Base-by-base conservation (phyloP, 148 eudicot genomes). In the Rhododendron ferrugineum region DNA sequence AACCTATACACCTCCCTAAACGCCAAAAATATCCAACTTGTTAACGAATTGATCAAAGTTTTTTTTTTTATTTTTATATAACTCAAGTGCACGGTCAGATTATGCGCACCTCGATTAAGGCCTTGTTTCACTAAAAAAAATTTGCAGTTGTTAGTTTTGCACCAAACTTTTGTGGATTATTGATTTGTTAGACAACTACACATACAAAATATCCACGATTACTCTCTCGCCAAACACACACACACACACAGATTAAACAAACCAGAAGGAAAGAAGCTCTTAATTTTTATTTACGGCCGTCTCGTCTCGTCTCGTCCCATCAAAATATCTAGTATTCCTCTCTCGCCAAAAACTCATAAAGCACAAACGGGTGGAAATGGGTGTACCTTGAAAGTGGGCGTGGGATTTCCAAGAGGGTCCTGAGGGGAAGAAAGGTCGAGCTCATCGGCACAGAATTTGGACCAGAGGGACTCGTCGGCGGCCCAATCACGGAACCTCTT, bases 381-480 rank as follows among this genome's bases (percentile, higher is more conserved):
- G 42, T 28, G 47, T 46, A 64, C 98, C 99, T 88, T 91, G 83
- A 90, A 96, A 83, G 95, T 90, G 56, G 95, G 90, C 37, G 82
- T 54, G 60, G 91, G 91, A 37, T 91, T 90, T 42, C 93, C 95
- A 26, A 54, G 70, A 86, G 95, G 96, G 85, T 94, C 94, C 62
- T 82, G 13, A 11, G 97, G 98, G 52, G 92, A 89, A 4, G 89
- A 81, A 42, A 96, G 90, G 64, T 87, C 42, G 50, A 96, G 95
- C 22, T 96, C 93, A 0, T 84, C 82, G 56, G 87, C 88, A 60
- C 91, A 92, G 82, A 93, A 91, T 66, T 78, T 68, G 50, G 97
- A 84, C 99, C 99, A 96, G 10, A 92, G 86, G 8, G 86, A 83
- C 34, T 92, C 94, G 22, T 95, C 98, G 78, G 93, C 91, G 11